phyloP scores from a whole-genome alignment of 139 green algal genomes.

The Zygnema cylindricum region DNA sequence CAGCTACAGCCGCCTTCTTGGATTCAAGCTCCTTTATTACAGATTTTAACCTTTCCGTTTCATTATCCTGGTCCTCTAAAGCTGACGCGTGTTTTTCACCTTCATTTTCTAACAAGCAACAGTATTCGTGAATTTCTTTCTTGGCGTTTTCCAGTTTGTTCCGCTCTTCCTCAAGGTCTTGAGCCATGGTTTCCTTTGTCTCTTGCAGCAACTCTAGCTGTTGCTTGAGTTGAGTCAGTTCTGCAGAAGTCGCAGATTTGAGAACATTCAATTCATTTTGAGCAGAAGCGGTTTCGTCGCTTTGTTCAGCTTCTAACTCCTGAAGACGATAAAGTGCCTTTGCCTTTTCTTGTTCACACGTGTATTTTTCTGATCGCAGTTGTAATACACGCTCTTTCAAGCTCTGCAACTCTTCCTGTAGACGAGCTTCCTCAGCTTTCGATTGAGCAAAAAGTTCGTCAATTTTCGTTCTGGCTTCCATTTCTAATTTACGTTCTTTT shows the following conservation, averaged over 20 bases:
- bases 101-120: conserved; percentile 38
- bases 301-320: too few species aligned
- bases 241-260: too few species aligned
- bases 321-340: background rate
- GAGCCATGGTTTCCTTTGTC: background rate
- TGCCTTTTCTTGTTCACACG: background rate
- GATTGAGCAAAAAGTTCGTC: too few species aligned
- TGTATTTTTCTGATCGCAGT: background rate
- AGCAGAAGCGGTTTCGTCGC: too few species aligned
- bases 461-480: background rate
- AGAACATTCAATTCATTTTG: too few species aligned
- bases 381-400: background rate
- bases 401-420: background rate
- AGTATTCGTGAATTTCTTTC: conserved; percentile 62
- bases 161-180: conserved; percentile 14
- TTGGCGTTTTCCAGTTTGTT: background rate
- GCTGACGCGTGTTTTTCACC: conserved; percentile 19
- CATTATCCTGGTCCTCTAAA: background rate
- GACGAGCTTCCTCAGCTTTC: background rate
- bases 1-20: background rate
- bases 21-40: background rate
- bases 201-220: conserved; percentile 10
- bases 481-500: background rate
- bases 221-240: background rate
- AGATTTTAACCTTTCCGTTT: background rate